These are phyloP conservation scores for Helenozyma rhizophorensis DNA, from an alignment of 805 yeast genomes.

Conservation along the genomic window DNA sequence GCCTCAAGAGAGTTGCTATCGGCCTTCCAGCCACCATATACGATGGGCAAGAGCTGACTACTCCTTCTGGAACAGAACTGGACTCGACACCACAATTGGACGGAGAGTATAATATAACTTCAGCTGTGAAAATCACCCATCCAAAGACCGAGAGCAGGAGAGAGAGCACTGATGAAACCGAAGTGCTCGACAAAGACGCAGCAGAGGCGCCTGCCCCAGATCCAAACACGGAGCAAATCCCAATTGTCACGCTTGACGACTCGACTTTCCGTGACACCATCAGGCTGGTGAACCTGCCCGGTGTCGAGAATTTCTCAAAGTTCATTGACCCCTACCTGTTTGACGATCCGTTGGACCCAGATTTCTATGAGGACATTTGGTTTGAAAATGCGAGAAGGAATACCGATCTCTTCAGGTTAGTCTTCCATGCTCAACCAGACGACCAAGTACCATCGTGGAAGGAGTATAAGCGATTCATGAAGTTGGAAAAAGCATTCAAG, in stretches of 20 bases:
- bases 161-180: slow-evolving; percentile 10
- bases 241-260: slow-evolving; percentile 40
- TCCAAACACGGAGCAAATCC: slow-evolving; percentile 12
- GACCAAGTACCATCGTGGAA: slow-evolving; percentile 86
- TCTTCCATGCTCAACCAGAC: slow-evolving; percentile 95
- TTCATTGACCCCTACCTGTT: slow-evolving; percentile 86
- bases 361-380: slow-evolving; percentile 85
- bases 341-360: slow-evolving; percentile 80
- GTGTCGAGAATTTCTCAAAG: slow-evolving; percentile 29
- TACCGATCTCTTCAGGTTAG: slow-evolving; percentile 73
- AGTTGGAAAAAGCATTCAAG: slow-evolving; percentile 54
- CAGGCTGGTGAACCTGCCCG: slow-evolving; percentile 34
- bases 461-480: slow-evolving; percentile 72
- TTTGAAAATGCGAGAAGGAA: slow-evolving; percentile 76
- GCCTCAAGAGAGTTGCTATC: slow-evolving; percentile 29
- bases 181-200: slow-evolving; percentile 14
- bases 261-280: slow-evolving; percentile 40
- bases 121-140: slow-evolving; percentile 8
- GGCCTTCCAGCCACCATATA: slow-evolving; percentile 22
- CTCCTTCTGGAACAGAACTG: not conserved
- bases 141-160: slow-evolving; percentile 2
- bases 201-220: slow-evolving; percentile 19
- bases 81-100: too few species aligned
- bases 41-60: not conserved
- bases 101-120: slow-evolving; percentile 1